Evolutionary conservation across 179 eudicot species (phyloP).

Genomic region (Camellia oleifera): DNA sequence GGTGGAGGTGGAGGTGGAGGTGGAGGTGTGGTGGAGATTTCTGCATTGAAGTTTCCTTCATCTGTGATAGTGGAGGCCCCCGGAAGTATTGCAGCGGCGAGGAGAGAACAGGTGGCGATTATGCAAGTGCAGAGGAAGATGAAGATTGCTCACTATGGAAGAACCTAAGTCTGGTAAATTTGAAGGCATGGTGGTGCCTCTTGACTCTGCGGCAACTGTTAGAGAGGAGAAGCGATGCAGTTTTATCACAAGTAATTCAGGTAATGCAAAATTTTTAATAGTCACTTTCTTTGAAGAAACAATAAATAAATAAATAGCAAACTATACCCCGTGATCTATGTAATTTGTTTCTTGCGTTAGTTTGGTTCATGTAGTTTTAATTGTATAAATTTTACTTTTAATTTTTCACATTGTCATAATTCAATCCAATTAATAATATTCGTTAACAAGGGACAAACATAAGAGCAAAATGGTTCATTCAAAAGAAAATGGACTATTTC

Average conservation of each 20-base stretch:
- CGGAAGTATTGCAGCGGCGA: conserved; percentile 54
- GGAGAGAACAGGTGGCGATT: conserved; percentile 51
- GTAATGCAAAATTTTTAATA: conserved; percentile 15
- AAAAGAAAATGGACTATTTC: no score
- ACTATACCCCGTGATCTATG: no score
- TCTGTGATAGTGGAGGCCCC: conserved; percentile 35
- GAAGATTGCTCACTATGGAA: conserved; percentile 75
- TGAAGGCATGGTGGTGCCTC: conserved; percentile 15
- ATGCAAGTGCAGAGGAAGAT: conserved; percentile 57
- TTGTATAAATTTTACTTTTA: no score
- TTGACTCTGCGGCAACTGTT: conserved; percentile 12
- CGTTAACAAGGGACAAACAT: no score
- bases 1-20: neutral
- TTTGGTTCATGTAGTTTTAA: no score
- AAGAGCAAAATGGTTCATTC: no score
- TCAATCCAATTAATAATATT: no score
- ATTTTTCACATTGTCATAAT: no score
- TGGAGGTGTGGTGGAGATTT: neutral
- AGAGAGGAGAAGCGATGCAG: conserved; percentile 42
- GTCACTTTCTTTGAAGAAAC: no score
- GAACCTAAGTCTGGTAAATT: conserved; percentile 39
- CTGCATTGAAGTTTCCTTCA: conserved; percentile 19
- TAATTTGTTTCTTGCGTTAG: no score
- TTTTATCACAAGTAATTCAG: conserved; percentile 62
- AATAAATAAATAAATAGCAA: no score